These are phyloP conservation scores for Symbiotaphrina buchneri DNA, from an alignment of 495 filamentous ascomycete genomes.

Conservation along the genomic window DNA sequence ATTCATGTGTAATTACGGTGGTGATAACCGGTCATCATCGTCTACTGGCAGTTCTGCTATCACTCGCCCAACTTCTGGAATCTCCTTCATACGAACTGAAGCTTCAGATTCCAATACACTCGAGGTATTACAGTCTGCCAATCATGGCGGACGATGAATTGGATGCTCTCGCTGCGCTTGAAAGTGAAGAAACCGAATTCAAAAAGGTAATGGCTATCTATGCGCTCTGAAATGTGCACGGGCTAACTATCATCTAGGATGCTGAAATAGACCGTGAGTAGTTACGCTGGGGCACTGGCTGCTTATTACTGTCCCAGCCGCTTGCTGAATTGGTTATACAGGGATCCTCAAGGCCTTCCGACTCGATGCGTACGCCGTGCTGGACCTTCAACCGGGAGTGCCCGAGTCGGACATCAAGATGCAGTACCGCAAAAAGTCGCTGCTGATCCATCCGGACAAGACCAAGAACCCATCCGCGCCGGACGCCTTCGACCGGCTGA, in stretches of 20 bases:
- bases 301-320: too few species aligned
- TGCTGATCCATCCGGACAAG: constrained; percentile 97
- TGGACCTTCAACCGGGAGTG: constrained; percentile 88
- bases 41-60: too few species aligned
- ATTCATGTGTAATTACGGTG: too few species aligned
- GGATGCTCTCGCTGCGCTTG: constrained; percentile 66
- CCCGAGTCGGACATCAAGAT: constrained; percentile 91
- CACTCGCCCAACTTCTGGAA: too few species aligned
- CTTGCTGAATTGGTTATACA: constrained; percentile 2
- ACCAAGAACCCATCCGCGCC: constrained; percentile 79
- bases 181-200: constrained; percentile 74
- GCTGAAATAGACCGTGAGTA: constrained; percentile 64
- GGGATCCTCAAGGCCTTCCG: constrained; percentile 69
- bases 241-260: constrained; percentile 33
- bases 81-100: too few species aligned
- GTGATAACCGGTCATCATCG: too few species aligned
- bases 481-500: constrained; percentile 90
- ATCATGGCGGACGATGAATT: constrained; percentile 21
- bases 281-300: too few species aligned
- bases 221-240: background rate
- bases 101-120: too few species aligned
- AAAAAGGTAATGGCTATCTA: constrained; percentile 36
- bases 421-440: constrained; percentile 83
- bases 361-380: constrained; percentile 76
- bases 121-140: background rate